Base-by-base conservation (phyloP, 2,329 filamentous ascomycete genomes). In the Aphanocladium album region DNA sequence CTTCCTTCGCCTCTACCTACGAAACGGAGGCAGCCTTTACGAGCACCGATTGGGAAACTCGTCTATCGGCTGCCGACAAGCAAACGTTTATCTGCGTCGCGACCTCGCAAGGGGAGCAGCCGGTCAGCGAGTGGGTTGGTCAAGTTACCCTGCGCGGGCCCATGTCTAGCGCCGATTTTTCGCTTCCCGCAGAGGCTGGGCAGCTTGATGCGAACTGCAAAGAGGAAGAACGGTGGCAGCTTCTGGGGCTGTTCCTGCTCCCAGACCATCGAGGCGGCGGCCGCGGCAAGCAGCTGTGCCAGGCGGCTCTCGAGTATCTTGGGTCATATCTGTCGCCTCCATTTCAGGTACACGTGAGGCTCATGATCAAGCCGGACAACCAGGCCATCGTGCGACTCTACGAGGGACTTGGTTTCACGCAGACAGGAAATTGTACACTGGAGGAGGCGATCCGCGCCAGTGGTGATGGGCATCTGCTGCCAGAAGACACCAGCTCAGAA, bases 181-280 rank as follows among this genome's bases (percentile, higher is more conserved):
- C 45, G 2, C 57, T 55, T 17, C 41, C 60, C 12, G 7, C 19
- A 16, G 60, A 51, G 12, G 52, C 56, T 9, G 56, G 50, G 30
- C 60, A 62, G 49, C 50, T 25, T 19, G 19, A 21, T 1, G 17
- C 23, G 12, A n/a, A 53, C 9, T 53, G n/a, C n/a, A 43, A 33
- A 5, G 45, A 59, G 8, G 61, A 56, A 21, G 61, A 63, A 41
- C 61, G 51, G 43, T 65, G 64, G 64, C 62, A 65, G 41, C 60
- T 64, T 50, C 61, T 63, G 33, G 59, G 60, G 17, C 60, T 65
- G 1, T 65, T 62, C 39, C 59, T 60, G 14, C 37, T 64, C 14
- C 61, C 64, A 8, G 27, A 35, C 2, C 64, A 65, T 39, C 51
- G 61, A 6, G 62, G 64, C 3, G 55, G 61, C 47, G 62, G 61